Evolutionary conservation across 768 basidiomycete genomes (phyloP), one percentile per base, ranked within the genome.

Genomic region (Phlebiopsis flavidoalba): DNA sequence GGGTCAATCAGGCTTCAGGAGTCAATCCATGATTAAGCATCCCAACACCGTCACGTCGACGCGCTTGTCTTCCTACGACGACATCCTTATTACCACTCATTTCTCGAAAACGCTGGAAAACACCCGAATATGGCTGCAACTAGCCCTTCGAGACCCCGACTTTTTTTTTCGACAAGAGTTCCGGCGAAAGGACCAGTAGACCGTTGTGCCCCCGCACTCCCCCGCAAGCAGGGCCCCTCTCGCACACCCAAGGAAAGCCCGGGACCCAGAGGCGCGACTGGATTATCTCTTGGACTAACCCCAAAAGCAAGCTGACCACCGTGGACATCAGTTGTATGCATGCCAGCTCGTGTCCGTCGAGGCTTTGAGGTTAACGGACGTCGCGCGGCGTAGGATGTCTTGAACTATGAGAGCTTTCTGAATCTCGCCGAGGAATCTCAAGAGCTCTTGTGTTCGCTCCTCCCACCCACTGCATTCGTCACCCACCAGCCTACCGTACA

Each of bases 281-380:
- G 73, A 74, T 17, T 68, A 63, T 37, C 67, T 84, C 50, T 68
- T 84, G 8, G n/a, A 73, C 79, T 59, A 78, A 74, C 68, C 69
- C 79, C 1, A 80, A 79, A 68, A 84, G 83, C 69, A 68, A 75
- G 17, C 71, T 84, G 8, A 79, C 80, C 10, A 75, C 70, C 26
- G 71, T 81, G 63, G 77, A 84, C 58, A 77, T 84, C 60, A 74
- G 78, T n/a, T 64, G 84, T 86, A 26, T 11, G 70, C 63, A 46
- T n/a, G 15, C 24, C 21, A 8, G 7, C 36, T 57, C 19, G 21
- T 17, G 17, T 17, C 53, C 21, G 50, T n/a, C 22, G 12, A 22
- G 7, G 7, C 19, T 40, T 17, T 31, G 52, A 45, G 12, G 17
- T n/a, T 35, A 10, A 31, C 45, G 40, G 22, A 21, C 17, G 36